phyloP scores from a whole-genome alignment of 768 basidiomycete genomes.

The Dacryopinax spathularia region DNA sequence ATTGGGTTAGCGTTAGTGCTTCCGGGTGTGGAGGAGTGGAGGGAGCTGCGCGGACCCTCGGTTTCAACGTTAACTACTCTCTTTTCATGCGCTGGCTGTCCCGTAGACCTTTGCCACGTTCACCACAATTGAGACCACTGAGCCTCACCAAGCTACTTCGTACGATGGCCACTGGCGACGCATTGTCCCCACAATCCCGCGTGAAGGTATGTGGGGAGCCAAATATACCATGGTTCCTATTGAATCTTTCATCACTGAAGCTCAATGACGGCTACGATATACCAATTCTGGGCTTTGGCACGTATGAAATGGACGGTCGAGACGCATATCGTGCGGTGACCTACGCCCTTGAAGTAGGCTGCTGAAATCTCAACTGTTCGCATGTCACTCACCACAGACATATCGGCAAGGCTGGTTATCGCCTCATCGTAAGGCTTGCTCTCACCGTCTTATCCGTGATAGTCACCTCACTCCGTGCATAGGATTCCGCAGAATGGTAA shows the following conservation, averaged over 20 bases:
- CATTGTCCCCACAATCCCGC: not conserved
- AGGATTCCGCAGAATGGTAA: slow-evolving; percentile 42
- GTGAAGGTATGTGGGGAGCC: not conserved
- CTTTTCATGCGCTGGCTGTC: not conserved
- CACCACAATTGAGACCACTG: not conserved
- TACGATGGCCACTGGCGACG: not conserved
- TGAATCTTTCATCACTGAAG: not conserved
- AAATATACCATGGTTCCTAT: too few species aligned
- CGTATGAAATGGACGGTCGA: slow-evolving; percentile 47
- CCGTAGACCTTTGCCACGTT: not conserved
- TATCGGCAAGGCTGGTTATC: slow-evolving; percentile 40
- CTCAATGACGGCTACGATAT: slow-evolving; percentile 37
- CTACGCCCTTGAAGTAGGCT: slow-evolving; percentile 45
- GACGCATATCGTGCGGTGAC: slow-evolving; percentile 43
- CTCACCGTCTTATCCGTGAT: not conserved
- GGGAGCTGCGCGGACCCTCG: too few species aligned
- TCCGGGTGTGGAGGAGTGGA: not conserved
- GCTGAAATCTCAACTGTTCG: slow-evolving; percentile 4
- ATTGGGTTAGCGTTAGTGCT: too few species aligned
- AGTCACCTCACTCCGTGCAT: not conserved
- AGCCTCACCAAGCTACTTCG: not conserved
- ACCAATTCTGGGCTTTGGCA: slow-evolving; percentile 47
- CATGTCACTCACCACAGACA: not conserved
- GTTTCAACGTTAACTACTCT: too few species aligned
- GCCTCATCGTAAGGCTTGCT: slow-evolving; percentile 37